Evolutionary conservation across 2,329 filamentous ascomycete genomes (phyloP).

Genomic region (Aspergillus thermomutatus): DNA sequence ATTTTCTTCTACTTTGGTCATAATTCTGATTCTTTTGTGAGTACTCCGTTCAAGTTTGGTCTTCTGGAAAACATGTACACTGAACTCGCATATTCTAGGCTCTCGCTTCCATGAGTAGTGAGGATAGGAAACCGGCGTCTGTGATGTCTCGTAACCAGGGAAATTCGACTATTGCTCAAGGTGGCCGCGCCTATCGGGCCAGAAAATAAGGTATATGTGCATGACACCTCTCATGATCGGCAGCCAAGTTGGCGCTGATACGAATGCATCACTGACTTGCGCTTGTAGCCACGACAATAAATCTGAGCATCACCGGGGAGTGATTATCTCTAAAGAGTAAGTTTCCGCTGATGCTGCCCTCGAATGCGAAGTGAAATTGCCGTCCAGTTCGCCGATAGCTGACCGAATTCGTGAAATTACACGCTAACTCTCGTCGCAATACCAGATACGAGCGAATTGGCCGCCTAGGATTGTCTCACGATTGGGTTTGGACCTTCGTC

Average conservation of each 20-base stretch:
- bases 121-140: constrained; percentile 70
- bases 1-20: constrained; percentile 90
- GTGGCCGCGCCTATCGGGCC: constrained; percentile 33
- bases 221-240: not conserved
- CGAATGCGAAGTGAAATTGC: not conserved
- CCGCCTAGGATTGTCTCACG: not conserved
- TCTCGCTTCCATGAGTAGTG: constrained; percentile 80
- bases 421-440: not conserved
- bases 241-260: not conserved
- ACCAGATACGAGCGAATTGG: not conserved
- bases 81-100: constrained; percentile 46
- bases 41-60: constrained; percentile 13
- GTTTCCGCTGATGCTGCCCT: not conserved
- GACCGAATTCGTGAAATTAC: not conserved
- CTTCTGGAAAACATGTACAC: not conserved
- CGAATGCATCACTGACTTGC: not conserved
- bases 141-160: constrained; percentile 78
- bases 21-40: constrained; percentile 80
- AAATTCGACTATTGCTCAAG: constrained; percentile 50
- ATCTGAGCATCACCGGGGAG: not conserved
- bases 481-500: not conserved
- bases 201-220: constrained; percentile 20
- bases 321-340: not conserved
- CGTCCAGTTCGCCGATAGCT: not conserved
- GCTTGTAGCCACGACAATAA: not conserved